Base-by-base conservation (phyloP, 148 eudicot genomes). In the Camellia sinensis region DNA sequence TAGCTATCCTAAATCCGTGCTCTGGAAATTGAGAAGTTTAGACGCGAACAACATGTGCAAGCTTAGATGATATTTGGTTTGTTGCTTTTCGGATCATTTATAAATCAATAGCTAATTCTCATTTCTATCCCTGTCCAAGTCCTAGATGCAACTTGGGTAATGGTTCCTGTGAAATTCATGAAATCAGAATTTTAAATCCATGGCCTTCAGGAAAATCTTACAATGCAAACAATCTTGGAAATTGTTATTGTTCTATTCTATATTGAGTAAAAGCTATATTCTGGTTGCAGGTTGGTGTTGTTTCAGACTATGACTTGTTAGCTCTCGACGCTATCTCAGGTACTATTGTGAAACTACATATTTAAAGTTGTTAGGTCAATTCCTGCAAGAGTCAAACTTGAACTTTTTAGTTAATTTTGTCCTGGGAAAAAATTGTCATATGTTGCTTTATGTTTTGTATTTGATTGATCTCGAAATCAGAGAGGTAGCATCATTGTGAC, bases 281-380 rank as follows among this genome's bases (percentile, higher is more conserved):
- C 62, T 75, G 71, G 57, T 63, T 90, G 89, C 94, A 95, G 98
- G 97, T 95, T 80, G 98, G 97, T 74, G 92, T 95, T 71, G 96
- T 91, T 84, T 95, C 98, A 65, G 98, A 95, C 83, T 95, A 95
- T 86, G 98, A 95, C 82, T 84, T 95, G 79, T 82, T 93, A 83
- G 98, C 98, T 57, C 91, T 95, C 85, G 98, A 95, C 87, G 83
- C 96, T 73, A 89, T 95, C 76, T 93, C 98, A 93, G 98, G 98
- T 92, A 87, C 45, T 43, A 62, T n/a, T 18, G 45, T 62, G 40
- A 41, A 46, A 43, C 63, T 29, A 29, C 56, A 52, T 56, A 18
- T 13, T 65, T 73, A 53, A 3, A 29, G 64, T 48, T 65, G 64
- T 48, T 65, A 48, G 52, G 73, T 11, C 60, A 12, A 46, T 21